Percentiles rank a stretch among this genome's conserved stretches.
phyloP scores from a whole-genome alignment of 257 asterid genomes.

The Solanum appendiculatum region DNA sequence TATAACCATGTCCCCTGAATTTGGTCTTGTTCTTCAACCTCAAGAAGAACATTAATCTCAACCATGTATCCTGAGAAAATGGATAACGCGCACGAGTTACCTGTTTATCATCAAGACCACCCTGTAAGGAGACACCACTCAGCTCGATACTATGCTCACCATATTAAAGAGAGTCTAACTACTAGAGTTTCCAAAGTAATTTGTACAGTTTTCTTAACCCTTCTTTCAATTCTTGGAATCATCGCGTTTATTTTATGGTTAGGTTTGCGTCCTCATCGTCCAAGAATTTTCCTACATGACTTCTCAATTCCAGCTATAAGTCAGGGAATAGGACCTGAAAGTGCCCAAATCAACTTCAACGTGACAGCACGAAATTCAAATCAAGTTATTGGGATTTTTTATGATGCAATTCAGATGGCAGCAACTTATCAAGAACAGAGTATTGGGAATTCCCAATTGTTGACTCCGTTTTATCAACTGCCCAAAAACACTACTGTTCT shows the following conservation, averaged over 20 bases:
- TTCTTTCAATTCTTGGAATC: conserved; percentile 53
- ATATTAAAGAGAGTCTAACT: conserved; percentile 70
- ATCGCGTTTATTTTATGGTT: conserved; percentile 80
- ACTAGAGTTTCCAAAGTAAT: conserved; percentile 62
- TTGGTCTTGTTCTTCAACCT: background rate
- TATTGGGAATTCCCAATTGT: conserved; percentile 28
- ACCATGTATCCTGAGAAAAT: background rate
- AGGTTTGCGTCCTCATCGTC: conserved; percentile 86
- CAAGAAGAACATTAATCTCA: background rate
- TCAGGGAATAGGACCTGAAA: conserved; percentile 25
- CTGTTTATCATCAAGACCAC: conserved; percentile 20
- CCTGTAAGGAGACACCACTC: conserved; percentile 54
- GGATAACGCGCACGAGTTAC: conserved; percentile 21
- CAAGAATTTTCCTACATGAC: conserved; percentile 48
- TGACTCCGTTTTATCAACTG: conserved; percentile 50
- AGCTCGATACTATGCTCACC: conserved; percentile 71
- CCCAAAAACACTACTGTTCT: conserved; percentile 61
- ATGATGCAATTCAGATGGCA: conserved; percentile 43
- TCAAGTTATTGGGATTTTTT: conserved; percentile 51
- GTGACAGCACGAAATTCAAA: conserved; percentile 62
- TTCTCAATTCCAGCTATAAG: conserved; percentile 49
- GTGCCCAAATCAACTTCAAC: conserved; percentile 44
- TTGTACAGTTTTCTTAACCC: conserved; percentile 48
- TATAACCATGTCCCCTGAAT: background rate
- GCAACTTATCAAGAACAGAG: conserved; percentile 38